Conservation (phyloP, 2,329 filamentous ascomycete genomes). For the Arthrobotrys pseudoclavata region DNA sequence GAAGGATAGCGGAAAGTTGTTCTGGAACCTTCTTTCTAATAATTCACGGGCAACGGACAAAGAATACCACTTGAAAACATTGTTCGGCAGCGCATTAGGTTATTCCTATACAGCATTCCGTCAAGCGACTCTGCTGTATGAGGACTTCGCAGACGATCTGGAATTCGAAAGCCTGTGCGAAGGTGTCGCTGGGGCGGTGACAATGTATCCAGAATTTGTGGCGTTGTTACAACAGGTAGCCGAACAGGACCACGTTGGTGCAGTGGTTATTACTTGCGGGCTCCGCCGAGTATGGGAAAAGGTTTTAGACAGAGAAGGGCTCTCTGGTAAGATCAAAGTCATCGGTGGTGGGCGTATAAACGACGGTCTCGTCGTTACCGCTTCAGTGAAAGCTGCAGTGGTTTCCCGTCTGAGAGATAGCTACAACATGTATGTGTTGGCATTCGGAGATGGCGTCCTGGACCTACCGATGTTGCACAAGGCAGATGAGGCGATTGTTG, state of each 20-base stretch:
- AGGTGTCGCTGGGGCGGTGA: conserved; percentile 67
- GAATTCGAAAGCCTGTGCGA: conserved; percentile 69
- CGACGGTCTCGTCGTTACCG: conserved; percentile 71
- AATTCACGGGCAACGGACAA: conserved; percentile 27
- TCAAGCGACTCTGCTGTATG: conserved; percentile 67
- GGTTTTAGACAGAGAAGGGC: conserved; percentile 68
- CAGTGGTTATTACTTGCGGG: conserved; percentile 72
- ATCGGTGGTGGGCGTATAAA: conserved; percentile 70
- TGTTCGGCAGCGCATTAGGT: conserved; percentile 69
- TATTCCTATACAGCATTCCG: conserved; percentile 73
- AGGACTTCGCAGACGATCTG: conserved; percentile 66
- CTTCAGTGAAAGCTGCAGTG: conserved; percentile 69
- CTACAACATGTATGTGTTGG: conserved; percentile 68
- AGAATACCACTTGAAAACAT: conserved; percentile 65
- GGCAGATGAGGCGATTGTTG: conserved; percentile 72
- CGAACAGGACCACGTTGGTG: conserved; percentile 66
- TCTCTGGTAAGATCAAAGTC: conserved; percentile 68
- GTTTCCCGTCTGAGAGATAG: conserved; percentile 67
- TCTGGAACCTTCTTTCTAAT: conserved; percentile 67
- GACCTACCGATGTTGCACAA: conserved; percentile 72
- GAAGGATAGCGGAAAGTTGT: conserved; percentile 70
- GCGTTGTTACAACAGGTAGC: conserved; percentile 66
- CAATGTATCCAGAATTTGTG: conserved; percentile 67
- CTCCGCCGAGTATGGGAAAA: conserved; percentile 72
- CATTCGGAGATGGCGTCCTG: conserved; percentile 72